phyloP scores from a whole-genome alignment of 2,329 filamentous ascomycete species.

The Clarireedia paspali region DNA sequence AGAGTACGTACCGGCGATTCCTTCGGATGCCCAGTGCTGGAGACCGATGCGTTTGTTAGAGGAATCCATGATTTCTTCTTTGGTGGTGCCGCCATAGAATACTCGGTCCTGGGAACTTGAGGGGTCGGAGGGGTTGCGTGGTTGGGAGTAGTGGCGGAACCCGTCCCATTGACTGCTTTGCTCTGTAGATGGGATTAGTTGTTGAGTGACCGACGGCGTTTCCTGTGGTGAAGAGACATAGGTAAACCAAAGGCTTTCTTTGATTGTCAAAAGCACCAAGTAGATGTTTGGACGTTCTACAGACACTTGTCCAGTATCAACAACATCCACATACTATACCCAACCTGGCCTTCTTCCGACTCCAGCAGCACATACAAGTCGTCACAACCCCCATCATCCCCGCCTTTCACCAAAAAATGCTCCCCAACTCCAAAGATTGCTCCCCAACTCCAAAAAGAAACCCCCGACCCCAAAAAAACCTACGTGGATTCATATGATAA shows the following conservation, averaged over 20 bases:
- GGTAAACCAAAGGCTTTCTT: no score
- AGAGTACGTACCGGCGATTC: slow-evolving; percentile 33
- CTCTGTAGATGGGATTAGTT: slow-evolving; percentile 19
- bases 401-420: neutral
- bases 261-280: no score
- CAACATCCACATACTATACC: no score
- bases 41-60: slow-evolving; percentile 38
- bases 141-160: slow-evolving; percentile 40
- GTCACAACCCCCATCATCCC: neutral
- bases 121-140: slow-evolving; percentile 23
- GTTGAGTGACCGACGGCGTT: neutral
- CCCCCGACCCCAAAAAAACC: neutral
- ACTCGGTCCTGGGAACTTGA: slow-evolving; percentile 30
- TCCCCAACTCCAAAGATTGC: neutral
- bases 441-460: no score
- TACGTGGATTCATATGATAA: slow-evolving; percentile 42
- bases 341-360: no score
- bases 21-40: slow-evolving; percentile 41
- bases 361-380: no score
- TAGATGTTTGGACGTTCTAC: no score
- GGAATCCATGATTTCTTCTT: slow-evolving; percentile 37
- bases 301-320: no score
- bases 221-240: no score
- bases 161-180: slow-evolving; percentile 46
- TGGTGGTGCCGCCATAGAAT: slow-evolving; percentile 42